phyloP scores from a whole-genome alignment of 352 stramenopile species.

The Phytopythium ostracodes region DNA sequence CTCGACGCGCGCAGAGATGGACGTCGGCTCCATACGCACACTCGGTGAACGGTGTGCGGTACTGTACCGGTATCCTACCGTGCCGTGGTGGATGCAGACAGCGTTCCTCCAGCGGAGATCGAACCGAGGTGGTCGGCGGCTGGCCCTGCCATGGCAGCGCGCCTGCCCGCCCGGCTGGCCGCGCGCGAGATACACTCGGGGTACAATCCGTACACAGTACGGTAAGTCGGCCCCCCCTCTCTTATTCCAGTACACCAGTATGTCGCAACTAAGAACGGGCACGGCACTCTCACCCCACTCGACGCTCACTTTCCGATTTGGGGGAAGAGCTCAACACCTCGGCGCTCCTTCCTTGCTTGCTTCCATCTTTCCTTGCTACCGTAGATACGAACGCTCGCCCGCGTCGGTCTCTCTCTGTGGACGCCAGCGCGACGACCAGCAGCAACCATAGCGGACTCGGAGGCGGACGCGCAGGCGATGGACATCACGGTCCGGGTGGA shows the following conservation, averaged over 20 bases:
- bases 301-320: slow-evolving; percentile 9
- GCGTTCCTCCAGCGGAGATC: too few species aligned
- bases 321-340: neutral
- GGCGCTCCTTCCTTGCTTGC: too few species aligned
- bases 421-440: neutral
- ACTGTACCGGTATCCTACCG: neutral
- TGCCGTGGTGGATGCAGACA: too few species aligned
- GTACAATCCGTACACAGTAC: slow-evolving; percentile 2
- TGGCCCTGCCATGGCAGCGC: slow-evolving; percentile 1
- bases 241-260: neutral
- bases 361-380: too few species aligned
- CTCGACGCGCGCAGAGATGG: neutral
- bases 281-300: neutral
- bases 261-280: neutral
- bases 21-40: neutral
- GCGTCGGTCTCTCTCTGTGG: neutral
- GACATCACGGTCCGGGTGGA: slow-evolving; percentile 67
- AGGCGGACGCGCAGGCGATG: slow-evolving; percentile 23
- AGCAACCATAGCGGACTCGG: slow-evolving; percentile 11
- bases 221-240: neutral
- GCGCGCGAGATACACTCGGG: slow-evolving; percentile 7
- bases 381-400: too few species aligned
- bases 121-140: neutral
- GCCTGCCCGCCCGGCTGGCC: slow-evolving; percentile 2
- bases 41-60: neutral